Base-by-base conservation (phyloP, 805 yeast species). In the Kluyveromyces starmeri region DNA sequence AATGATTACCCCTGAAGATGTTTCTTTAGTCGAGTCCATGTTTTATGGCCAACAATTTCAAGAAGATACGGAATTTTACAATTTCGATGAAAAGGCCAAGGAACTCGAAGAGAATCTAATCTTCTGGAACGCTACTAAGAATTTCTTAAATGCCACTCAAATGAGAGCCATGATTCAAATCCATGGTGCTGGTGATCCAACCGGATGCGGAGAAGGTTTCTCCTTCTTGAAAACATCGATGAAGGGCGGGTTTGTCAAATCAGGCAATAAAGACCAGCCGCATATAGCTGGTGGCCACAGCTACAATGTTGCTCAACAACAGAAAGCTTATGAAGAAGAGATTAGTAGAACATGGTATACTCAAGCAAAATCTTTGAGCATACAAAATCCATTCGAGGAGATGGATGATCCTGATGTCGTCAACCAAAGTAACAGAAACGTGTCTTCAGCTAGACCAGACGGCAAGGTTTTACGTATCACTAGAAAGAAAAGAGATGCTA, bases 131-230 rank as follows among this genome's bases (percentile, higher is more conserved):
- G 68, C 80, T n/a, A 78, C 96, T 0, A 70, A 85, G 41, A 92
- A 92, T 57, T 92, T 92, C 51, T 75, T 88, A 36, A 83, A 78
- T 55, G 92, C 97, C 2, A 86, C 95, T 16, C 97, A 88, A 53
- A 94, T 96, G 36, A 88, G 94, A 50, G 94, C 96, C 0, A 92
- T 92, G 96, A 68, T 92, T 27, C 96, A 86, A 51, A 72, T 92
- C 17, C 84, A 84, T 52, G 96, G 96, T 10, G 88, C 79, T 35
- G 97, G 97, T 32, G 97, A 92, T 55, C 94, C 95, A 2, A 77
- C 95, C 0, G 95, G 94, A 16, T 75, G 83, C 43, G 92, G 95
- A 2, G 82, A 84, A 44, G 95, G 89, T 0, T 83, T 83, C 45
- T 84, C 95, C 7, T 82, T 89, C 45, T 66, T 88, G 47, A 72